phyloP scores from a whole-genome alignment of 768 basidiomycete genomes.

The Rhodocollybia butyracea region DNA sequence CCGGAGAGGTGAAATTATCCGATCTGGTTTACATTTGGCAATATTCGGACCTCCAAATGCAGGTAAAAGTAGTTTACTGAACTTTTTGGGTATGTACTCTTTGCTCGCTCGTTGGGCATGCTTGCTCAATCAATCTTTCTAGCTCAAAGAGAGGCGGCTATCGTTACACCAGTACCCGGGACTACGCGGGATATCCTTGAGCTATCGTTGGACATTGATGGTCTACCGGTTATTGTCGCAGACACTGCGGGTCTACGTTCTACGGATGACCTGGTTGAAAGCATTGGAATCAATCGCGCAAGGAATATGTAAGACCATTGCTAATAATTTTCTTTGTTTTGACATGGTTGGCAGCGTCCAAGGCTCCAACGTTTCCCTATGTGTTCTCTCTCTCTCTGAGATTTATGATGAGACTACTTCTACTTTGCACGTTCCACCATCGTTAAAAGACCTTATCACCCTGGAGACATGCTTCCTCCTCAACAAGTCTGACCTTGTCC shows the following conservation, averaged over 20 bases:
- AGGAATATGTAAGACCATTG: slow-evolving; percentile 50
- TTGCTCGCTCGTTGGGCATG: neutral
- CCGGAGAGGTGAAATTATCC: slow-evolving; percentile 78
- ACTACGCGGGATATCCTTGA: slow-evolving; percentile 89
- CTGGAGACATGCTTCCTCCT: slow-evolving; percentile 65
- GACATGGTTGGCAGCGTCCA: slow-evolving; percentile 44
- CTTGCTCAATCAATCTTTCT: neutral
- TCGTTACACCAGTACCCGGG: slow-evolving; percentile 83
- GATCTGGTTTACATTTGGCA: slow-evolving; percentile 76
- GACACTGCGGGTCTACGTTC: slow-evolving; percentile 85
- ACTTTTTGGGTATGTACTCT: slow-evolving; percentile 62
- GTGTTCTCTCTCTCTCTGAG: slow-evolving; percentile 72
- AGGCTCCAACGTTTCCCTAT: slow-evolving; percentile 69
- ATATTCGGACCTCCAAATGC: slow-evolving; percentile 94
- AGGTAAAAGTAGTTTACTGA: slow-evolving; percentile 88
- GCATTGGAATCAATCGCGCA: slow-evolving; percentile 78
- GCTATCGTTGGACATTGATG: slow-evolving; percentile 84
- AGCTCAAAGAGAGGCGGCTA: slow-evolving; percentile 88
- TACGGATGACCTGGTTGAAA: slow-evolving; percentile 71
- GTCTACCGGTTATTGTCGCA: slow-evolving; percentile 73
- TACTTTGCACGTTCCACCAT: slow-evolving; percentile 36
- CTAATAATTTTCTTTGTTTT: neutral
- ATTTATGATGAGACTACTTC: slow-evolving; percentile 11
- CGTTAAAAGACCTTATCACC: slow-evolving; percentile 46
- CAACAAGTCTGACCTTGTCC: slow-evolving; percentile 72